Base-by-base conservation (phyloP, 495 filamentous ascomycete species). In the Tuber magnatum region DNA sequence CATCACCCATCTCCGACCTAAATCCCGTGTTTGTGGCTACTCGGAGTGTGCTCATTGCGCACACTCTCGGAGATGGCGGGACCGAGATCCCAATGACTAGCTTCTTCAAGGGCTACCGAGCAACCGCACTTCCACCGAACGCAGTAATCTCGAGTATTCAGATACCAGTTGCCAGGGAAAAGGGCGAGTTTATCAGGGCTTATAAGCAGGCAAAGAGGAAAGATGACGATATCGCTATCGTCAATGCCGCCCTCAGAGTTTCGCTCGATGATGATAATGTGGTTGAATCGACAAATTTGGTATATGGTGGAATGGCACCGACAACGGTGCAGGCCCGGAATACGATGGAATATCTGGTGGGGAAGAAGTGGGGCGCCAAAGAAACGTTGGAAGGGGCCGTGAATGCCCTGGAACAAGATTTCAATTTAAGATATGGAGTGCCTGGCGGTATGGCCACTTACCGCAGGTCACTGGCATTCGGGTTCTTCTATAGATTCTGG, bases 1-100 rank as follows among this genome's bases (percentile, higher is more conserved):
- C 95, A 3, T 97, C 93, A 48, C 95, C 95, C 3, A 99, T 98
- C 46, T 97, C 94, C 1, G 95, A 99, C 85, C 84, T 99, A 48
- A 99, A 99, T 82, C 95, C 95, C 0, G 93, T 97, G 0, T 92
- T 99, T 70, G 90, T 98, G 79, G 94, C 94, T 7, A 89, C 92
- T 7, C 93, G 94, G 78, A 92, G 93, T 16, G 87, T 90, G 3
- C 80, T 99, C 1, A 86, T 97, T 43, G 92, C 94, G 6, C 94
- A 92, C 80, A 91, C 90, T 0, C 83, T 90, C 14, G 71, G 72
- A 24, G 86, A 87, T 3, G 86, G 89, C 74, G 91, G 92, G 69
- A 91, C 86, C 3, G 90, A 94, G 80, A 91, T 99, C 56, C 93
- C 94, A 3, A 97, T 99, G 94, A 87, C 89, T 7, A 86, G 92